Percentiles rank a stretch among this genome's conserved stretches.
Conservation (phyloP, 768 basidiomycete genomes). For the Nidularia sp. region DNA sequence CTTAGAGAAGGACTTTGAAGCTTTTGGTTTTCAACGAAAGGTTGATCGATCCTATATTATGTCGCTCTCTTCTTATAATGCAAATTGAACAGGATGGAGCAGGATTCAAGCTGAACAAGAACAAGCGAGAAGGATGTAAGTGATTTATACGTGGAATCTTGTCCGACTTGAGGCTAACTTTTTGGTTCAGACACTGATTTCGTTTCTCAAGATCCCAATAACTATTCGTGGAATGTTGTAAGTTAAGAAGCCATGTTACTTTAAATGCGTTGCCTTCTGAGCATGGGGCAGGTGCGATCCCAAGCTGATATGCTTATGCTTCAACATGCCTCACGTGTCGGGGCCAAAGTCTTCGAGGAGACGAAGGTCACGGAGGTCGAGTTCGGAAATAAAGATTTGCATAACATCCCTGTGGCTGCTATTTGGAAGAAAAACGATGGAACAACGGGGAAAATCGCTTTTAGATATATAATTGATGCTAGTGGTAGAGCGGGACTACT, state of each 20-base stretch:
- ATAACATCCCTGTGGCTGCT: conserved; percentile 24
- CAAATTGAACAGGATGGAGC: conserved; percentile 44
- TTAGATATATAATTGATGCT: conserved; percentile 58
- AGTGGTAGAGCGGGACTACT: conserved; percentile 54
- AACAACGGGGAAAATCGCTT: conserved; percentile 34
- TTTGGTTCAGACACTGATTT: conserved; percentile 48
- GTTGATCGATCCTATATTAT: conserved; percentile 16
- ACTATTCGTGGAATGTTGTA: conserved; percentile 56
- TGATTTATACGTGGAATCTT: conserved; percentile 1
- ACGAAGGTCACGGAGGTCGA: conserved; percentile 39
- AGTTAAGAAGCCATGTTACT: conserved; percentile 8
- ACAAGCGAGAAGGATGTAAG: conserved; percentile 55
- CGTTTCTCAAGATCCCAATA: conserved; percentile 38
- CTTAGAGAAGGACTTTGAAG: conserved; percentile 36
- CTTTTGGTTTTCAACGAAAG: conserved; percentile 43
- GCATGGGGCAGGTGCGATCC: conserved; percentile 33
- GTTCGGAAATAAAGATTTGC: conserved; percentile 21
- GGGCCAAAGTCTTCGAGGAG: conserved; percentile 42
- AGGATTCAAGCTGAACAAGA: conserved; percentile 54
- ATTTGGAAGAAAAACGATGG: conserved; percentile 18
- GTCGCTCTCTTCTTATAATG: not conserved
- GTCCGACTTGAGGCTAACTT: conserved; percentile 1
- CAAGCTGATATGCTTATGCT: conserved; percentile 54
- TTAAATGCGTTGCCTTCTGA: not conserved
- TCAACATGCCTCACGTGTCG: conserved; percentile 40